phyloP scores from a whole-genome alignment of 352 stramenopile genomes.

The Peronospora farinosa region DNA sequence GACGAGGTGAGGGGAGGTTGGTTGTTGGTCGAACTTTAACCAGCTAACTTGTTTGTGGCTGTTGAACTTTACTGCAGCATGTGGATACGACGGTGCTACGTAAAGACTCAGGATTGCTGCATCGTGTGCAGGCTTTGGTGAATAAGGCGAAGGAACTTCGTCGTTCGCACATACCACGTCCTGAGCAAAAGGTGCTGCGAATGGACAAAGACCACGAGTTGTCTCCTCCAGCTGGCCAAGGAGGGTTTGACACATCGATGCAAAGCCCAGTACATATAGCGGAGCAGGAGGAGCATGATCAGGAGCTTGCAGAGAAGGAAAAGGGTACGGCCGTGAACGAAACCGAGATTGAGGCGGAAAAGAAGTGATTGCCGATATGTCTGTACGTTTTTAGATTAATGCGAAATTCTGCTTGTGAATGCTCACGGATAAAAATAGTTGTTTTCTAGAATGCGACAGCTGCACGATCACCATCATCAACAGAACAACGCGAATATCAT shows the following conservation, averaged over 20 bases:
- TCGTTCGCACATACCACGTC: conserved; percentile 16
- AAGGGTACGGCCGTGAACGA: background rate
- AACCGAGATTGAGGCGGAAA: background rate
- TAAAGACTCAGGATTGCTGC: conserved; percentile 53
- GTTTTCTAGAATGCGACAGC: too few relatives aligned
- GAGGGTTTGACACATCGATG: conserved; percentile 3
- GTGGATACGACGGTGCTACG: conserved; percentile 39
- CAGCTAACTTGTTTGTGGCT: conserved; percentile 5
- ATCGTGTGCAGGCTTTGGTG: conserved; percentile 46
- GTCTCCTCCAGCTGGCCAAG: conserved; percentile 3
- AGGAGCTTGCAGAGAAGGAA: background rate
- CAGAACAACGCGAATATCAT: too few relatives aligned
- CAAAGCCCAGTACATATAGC: conserved; percentile 6
- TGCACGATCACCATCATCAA: too few relatives aligned
- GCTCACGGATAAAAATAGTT: too few relatives aligned
- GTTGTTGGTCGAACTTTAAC: background rate
- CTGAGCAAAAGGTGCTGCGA: conserved; percentile 20
- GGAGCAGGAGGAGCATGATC: background rate
- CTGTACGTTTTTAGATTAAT: too few relatives aligned
- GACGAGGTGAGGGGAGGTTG: conserved; percentile 30
- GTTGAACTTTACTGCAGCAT: conserved; percentile 27
- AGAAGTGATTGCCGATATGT: background rate
- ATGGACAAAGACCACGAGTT: conserved; percentile 15
- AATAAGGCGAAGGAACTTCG: conserved; percentile 17
- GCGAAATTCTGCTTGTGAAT: too few relatives aligned